A percentile compares a stretch with the other conserved stretches of the same genome.
Evolutionary conservation across 1,284 basidiomycete genomes (phyloP).

Genomic region (Puccinia novopanici): DNA sequence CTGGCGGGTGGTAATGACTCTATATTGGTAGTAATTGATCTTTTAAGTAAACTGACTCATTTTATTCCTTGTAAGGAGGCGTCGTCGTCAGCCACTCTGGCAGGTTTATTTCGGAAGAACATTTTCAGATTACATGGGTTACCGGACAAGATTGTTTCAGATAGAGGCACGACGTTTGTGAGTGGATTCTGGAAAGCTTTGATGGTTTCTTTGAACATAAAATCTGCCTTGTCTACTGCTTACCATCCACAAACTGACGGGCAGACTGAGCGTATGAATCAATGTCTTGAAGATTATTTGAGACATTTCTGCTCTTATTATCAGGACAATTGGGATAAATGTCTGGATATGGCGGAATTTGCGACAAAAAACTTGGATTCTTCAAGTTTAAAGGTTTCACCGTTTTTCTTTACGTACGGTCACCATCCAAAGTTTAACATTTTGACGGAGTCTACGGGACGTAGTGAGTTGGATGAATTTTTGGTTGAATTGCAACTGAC

Average conservation of each 20-base stretch:
- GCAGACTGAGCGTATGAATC: neutral
- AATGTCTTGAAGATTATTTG: constrained; percentile 50
- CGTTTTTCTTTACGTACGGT: constrained; percentile 62
- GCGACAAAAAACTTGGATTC: constrained; percentile 46
- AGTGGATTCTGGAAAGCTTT: constrained; percentile 22
- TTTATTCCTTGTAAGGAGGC: constrained; percentile 46
- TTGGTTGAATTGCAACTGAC: neutral
- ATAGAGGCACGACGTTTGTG: constrained; percentile 4
- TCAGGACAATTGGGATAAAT: constrained; percentile 55
- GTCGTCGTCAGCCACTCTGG: neutral
- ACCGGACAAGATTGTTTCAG: constrained; percentile 7
- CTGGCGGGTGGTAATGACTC: constrained; percentile 15
- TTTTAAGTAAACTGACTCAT: constrained; percentile 46
- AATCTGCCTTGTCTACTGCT: constrained; percentile 11
- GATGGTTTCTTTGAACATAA: neutral
- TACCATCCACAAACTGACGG: no score
- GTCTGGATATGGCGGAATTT: no score
- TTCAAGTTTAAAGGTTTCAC: constrained; percentile 58
- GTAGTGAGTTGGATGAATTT: constrained; percentile 17
- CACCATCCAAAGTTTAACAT: constrained; percentile 57
- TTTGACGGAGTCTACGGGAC: constrained; percentile 2
- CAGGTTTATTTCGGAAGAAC: neutral
- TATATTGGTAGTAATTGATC: constrained; percentile 44
- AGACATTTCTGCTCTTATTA: constrained; percentile 52
- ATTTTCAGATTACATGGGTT: constrained; percentile 12